Evolutionary conservation across 1,284 basidiomycete species (phyloP).

Genomic region (Leccinum griseonigrum): DNA sequence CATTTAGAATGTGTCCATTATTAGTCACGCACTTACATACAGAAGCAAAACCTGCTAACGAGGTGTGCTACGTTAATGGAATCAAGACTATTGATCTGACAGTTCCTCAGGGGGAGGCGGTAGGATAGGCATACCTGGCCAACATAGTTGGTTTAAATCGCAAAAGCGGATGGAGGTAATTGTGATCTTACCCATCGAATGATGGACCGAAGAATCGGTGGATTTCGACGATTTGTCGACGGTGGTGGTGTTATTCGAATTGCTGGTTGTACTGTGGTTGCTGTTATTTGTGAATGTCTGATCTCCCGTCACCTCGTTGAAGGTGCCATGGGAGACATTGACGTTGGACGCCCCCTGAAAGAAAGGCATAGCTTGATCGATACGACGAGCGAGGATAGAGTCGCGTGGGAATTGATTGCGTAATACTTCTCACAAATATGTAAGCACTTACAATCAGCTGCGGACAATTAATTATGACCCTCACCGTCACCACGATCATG

Average conservation of each 20-base stretch:
- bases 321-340: slow-evolving; percentile 17
- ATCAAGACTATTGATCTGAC: slow-evolving; percentile 5
- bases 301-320: slow-evolving; percentile 24
- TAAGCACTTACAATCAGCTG: slow-evolving; percentile 14
- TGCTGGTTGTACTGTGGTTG: slow-evolving; percentile 12
- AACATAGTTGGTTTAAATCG: neutral
- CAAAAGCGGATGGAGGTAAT: neutral
- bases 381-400: neutral
- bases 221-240: slow-evolving; percentile 17
- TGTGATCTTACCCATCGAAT: slow-evolving; percentile 22
- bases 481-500: slow-evolving; percentile 17
- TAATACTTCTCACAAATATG: slow-evolving; percentile 4
- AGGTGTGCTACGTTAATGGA: neutral
- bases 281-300: slow-evolving; percentile 23
- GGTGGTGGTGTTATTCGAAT: slow-evolving; percentile 24
- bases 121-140: slow-evolving; percentile 11
- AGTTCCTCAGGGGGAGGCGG: slow-evolving; percentile 7
- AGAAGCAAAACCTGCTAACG: neutral
- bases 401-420: slow-evolving; percentile 3
- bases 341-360: slow-evolving; percentile 23
- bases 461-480: neutral
- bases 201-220: slow-evolving; percentile 29
- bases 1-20: neutral
- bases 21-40: slow-evolving; percentile 1
- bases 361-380: slow-evolving; percentile 20